Evolutionary conservation across 1,284 basidiomycete species (phyloP), one percentile per base, ranked within the genome.

Genomic region (Puccinia horiana): DNA sequence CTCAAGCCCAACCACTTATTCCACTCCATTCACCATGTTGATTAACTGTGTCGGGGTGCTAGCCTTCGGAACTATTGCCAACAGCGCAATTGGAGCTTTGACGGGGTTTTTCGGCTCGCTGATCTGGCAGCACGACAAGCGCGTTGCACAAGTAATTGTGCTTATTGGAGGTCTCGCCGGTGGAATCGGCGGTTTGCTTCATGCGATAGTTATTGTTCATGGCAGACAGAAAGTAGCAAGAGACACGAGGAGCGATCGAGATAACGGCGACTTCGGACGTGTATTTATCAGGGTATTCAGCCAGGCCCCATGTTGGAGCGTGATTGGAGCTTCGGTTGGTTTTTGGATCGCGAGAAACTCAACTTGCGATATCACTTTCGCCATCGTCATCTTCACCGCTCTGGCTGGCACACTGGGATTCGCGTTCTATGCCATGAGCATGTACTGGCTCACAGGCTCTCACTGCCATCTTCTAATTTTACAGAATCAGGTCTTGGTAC

Each of bases 401-500:
- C 32, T 81, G 11, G 40, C 52, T 26, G 79, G 79, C 29, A 73
- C 69, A 18, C 44, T 81, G 0, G 26, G 29, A 18, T 73, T 81
- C 58, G 70, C 44, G 9, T 65, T 49, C 35, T 81, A 81, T 47
- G 67, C 79, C 0, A 65, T 63, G 29, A 16, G 47, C 26, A 63
- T 81, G 79, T 74, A 37, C 44, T 65, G 56, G 35, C 18, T 81
- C 37, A 74, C 79, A 18, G 69, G 44, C 37, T 81, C 79, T 65
- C 29, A 49, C 49, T 40, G 0, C 49, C 79, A 81, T 81, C 70
- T 81, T 26, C 42, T 65, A 49, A 74, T 81, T 14, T 63, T 81
- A 75, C 79, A 81, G 67, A 81, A 81, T 61, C 44, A 77, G 42
- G 75, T 77, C 63, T 61, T 77, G 5, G 75, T 77, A 5, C 61